Percentiles rank a stretch among this genome's conserved stretches.
These are phyloP conservation scores for Tirmania nivea DNA, from an alignment of 495 filamentous ascomycete species.

Conservation along the genomic window DNA sequence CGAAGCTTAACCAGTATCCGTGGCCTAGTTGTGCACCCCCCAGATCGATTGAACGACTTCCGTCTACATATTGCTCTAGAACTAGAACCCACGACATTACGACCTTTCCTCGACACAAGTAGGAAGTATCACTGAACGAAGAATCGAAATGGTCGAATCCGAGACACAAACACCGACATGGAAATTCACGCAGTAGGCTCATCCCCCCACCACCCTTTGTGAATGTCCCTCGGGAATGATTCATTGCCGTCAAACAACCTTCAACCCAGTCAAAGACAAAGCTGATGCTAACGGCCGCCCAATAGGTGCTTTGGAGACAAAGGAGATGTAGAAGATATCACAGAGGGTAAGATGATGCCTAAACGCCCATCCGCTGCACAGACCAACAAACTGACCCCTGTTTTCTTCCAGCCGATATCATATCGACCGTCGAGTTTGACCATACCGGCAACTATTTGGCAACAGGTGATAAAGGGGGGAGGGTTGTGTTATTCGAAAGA, in stretches of 20 bases:
- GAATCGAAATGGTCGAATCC: slow-evolving; percentile 64
- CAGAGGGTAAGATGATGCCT: slow-evolving; percentile 51
- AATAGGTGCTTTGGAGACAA: slow-evolving; percentile 96
- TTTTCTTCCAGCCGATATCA: slow-evolving; percentile 63
- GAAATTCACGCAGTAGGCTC: slow-evolving; percentile 97
- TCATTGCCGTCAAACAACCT: not conserved
- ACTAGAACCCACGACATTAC: too few species aligned
- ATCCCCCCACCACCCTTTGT: slow-evolving; percentile 1
- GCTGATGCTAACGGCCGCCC: slow-evolving; percentile 3
- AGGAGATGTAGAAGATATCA: slow-evolving; percentile 98
- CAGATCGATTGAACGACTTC: too few species aligned
- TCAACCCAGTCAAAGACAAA: slow-evolving; percentile 3
- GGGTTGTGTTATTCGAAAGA: slow-evolving; percentile 90
- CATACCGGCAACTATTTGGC: slow-evolving; percentile 97
- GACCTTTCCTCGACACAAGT: too few species aligned
- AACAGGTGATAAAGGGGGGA: slow-evolving; percentile 90
- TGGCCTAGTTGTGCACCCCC: too few species aligned
- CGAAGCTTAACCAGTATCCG: too few species aligned
- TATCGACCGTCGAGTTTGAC: slow-evolving; percentile 97
- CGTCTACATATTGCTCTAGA: too few species aligned
- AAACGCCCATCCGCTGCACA: not conserved
- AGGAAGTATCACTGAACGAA: too few species aligned
- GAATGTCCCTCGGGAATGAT: not conserved
- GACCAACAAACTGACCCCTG: not conserved
- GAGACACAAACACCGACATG: slow-evolving; percentile 85